Conservation (phyloP, 208 protist genomes). For the Crithidia sp. region DNA sequence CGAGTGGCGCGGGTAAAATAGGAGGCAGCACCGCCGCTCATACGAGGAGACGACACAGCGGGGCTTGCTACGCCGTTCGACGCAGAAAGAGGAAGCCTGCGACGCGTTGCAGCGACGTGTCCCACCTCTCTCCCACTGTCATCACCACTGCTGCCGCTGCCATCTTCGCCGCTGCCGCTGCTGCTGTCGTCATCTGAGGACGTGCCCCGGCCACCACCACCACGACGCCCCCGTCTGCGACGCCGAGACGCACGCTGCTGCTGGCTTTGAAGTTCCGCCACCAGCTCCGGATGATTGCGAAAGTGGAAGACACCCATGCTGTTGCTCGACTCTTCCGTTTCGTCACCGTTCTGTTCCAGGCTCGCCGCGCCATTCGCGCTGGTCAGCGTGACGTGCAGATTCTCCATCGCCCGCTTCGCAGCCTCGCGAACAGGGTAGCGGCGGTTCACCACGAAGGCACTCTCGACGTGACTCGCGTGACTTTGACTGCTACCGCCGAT, state of each 20-base stretch:
- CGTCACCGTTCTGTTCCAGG: neutral
- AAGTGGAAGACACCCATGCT: constrained; percentile 43
- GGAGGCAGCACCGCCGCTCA: neutral
- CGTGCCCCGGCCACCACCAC: neutral
- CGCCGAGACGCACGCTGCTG: neutral
- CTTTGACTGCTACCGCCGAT: neutral
- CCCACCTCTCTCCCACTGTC: neutral
- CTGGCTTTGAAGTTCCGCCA: constrained; percentile 9
- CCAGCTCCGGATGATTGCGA: constrained; percentile 44
- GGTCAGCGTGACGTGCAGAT: constrained; percentile 45
- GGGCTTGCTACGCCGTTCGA: neutral
- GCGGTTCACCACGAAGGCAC: constrained; percentile 44
- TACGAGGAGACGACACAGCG: constrained; percentile 1
- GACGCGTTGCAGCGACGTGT: too few relatives aligned
- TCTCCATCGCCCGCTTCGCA: constrained; percentile 61
- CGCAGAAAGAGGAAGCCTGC: too few relatives aligned
- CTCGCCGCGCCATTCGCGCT: constrained; percentile 16
- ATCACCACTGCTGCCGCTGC: neutral
- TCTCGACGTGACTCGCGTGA: constrained; percentile 17
- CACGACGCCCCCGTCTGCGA: neutral
- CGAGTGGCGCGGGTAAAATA: neutral
- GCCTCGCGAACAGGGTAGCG: constrained; percentile 72
- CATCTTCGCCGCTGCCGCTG: constrained; percentile 3
- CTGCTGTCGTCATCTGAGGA: neutral
- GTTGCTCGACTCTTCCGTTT: constrained; percentile 27